phyloP scores from a whole-genome alignment of 2,329 filamentous ascomycete species.

The Talaromyces sp. region DNA sequence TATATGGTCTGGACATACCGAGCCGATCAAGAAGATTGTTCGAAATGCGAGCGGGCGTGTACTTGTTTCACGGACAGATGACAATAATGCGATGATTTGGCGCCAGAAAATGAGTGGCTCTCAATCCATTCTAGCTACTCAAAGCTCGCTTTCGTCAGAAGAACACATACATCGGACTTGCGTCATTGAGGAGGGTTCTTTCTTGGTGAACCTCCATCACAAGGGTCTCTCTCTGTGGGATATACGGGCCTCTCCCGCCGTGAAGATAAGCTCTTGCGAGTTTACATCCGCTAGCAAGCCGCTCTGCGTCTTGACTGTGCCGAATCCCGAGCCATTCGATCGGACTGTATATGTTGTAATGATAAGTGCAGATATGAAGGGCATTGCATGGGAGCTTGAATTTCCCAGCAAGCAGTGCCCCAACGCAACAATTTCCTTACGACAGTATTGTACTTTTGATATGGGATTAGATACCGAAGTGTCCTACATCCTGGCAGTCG shows the following conservation, averaged over 20 bases:
- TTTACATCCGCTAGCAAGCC: conserved; percentile 67
- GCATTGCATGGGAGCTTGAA: conserved; percentile 75
- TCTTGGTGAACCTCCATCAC: conserved; percentile 76
- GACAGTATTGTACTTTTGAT: conserved; percentile 69
- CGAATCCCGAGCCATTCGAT: conserved; percentile 54
- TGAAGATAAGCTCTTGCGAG: conserved; percentile 55
- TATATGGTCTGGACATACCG: conserved; percentile 80
- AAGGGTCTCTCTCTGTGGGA: conserved; percentile 75
- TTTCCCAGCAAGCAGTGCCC: conserved; percentile 39
- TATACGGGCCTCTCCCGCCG: conserved; percentile 59
- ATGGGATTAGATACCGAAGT: conserved; percentile 56
- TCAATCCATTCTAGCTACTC: conserved; percentile 58
- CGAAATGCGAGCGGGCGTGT: conserved; percentile 78
- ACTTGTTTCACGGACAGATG: conserved; percentile 73
- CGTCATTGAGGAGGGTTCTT: conserved; percentile 71
- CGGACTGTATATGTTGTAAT: conserved; percentile 70
- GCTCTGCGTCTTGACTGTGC: conserved; percentile 74
- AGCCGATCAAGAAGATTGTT: conserved; percentile 77
- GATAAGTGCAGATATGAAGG: conserved; percentile 72
- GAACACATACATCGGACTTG: conserved; percentile 78
- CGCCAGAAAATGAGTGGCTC: conserved; percentile 57
- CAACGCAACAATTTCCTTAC: conserved; percentile 48
- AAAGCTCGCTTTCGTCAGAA: conserved; percentile 64
- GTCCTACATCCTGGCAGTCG: conserved; percentile 70
- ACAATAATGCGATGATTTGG: conserved; percentile 82